Conservation (phyloP, 1,284 basidiomycete genomes). For the Rhodotorula sp. region DNA sequence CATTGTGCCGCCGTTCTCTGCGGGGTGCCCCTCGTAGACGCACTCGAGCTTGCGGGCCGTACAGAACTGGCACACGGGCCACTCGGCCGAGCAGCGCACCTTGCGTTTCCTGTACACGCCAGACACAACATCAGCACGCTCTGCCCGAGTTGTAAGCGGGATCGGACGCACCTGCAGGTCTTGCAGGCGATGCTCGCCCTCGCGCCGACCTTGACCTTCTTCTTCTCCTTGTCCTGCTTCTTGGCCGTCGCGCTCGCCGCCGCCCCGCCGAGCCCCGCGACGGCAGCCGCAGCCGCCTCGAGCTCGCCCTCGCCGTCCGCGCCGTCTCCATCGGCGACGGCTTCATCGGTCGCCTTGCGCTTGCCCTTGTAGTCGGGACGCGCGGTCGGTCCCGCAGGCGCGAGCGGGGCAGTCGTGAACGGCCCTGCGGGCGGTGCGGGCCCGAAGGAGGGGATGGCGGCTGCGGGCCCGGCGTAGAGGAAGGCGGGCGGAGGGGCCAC, state of each 20-base stretch:
- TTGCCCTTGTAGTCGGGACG: constrained; percentile 3
- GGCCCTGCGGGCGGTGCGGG: background rate
- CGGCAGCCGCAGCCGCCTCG: background rate
- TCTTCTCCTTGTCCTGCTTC: constrained; percentile 31
- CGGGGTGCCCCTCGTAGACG: constrained; percentile 42
- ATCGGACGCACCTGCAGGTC: constrained; percentile 32
- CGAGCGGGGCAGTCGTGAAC: background rate
- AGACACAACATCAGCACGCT: background rate
- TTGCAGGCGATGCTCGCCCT: constrained; percentile 38
- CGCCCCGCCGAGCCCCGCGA: constrained; percentile 5
- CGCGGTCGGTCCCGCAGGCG: background rate
- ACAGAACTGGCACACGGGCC: constrained; percentile 42
- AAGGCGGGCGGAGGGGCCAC: background rate
- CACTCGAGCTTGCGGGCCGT: constrained; percentile 27
- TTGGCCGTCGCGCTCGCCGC: background rate
- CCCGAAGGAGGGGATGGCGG: background rate
- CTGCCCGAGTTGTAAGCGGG: too few relatives aligned
- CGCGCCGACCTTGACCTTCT: constrained; percentile 38
- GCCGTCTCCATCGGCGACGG: background rate
- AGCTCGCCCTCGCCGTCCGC: background rate
- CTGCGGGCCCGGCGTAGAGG: background rate
- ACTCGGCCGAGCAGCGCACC: constrained; percentile 42
- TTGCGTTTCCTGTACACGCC: constrained; percentile 38
- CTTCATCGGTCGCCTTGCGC: background rate
- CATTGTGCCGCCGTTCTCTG: constrained; percentile 28